phyloP scores from a whole-genome alignment of 176 grass and related monocot species.

The Paspalum notatum region DNA sequence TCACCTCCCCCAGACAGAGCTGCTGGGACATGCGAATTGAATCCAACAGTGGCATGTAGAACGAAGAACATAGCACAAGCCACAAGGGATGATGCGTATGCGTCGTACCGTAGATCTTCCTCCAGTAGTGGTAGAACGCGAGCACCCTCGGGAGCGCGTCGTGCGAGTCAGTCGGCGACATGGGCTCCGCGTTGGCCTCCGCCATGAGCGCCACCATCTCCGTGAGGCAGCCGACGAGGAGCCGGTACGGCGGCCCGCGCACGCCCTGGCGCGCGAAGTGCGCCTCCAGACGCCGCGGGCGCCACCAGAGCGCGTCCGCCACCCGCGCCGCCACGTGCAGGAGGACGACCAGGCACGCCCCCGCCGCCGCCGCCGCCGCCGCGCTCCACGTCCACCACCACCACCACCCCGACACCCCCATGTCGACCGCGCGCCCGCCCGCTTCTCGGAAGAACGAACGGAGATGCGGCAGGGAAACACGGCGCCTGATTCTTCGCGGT shows the following conservation, averaged over 20 bases:
- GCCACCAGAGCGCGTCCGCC: constrained; percentile 75
- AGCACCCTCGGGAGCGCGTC: constrained; percentile 80
- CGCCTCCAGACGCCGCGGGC: constrained; percentile 68
- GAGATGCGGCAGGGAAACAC: background rate
- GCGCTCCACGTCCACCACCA: constrained; percentile 46
- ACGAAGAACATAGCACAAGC: background rate
- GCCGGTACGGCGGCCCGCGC: constrained; percentile 70
- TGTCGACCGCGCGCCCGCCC: background rate
- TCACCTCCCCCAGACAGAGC: background rate
- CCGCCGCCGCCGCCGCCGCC: constrained; percentile 13
- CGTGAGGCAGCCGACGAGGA: constrained; percentile 67
- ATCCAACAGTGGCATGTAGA: background rate
- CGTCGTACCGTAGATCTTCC: constrained; percentile 72
- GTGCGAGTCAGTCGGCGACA: constrained; percentile 64
- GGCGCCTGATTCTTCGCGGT: constrained; percentile 13
- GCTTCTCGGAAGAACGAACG: constrained; percentile 15
- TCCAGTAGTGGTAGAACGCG: constrained; percentile 89
- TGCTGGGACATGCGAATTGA: background rate
- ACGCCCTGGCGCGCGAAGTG: constrained; percentile 76
- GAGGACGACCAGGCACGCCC: constrained; percentile 42
- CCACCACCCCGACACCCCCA: background rate
- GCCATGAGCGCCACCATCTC: constrained; percentile 90
- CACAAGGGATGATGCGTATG: background rate
- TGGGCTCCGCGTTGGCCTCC: constrained; percentile 63
- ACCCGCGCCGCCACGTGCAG: constrained; percentile 51